Evolutionary conservation across 306 rosid genomes (phyloP).

Genomic region (Sesbania bispinosa): DNA sequence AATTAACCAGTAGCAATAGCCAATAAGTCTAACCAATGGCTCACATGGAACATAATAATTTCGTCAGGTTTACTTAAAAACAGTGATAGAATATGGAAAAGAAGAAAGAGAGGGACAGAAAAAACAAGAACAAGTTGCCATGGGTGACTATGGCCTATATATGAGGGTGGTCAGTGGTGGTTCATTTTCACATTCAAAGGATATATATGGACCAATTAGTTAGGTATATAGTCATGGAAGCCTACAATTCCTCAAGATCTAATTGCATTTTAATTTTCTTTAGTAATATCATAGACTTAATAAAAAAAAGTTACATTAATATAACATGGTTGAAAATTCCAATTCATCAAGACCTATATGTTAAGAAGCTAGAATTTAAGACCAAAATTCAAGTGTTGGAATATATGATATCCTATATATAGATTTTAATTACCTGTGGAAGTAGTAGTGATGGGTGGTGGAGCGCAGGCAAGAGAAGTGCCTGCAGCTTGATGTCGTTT

Average conservation of each 20-base stretch:
- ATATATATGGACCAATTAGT: conserved; percentile 30
- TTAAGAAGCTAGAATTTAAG: too few relatives aligned
- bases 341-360: too few relatives aligned
- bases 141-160: conserved; percentile 21
- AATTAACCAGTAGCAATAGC: background rate
- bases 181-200: conserved; percentile 41
- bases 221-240: conserved; percentile 22
- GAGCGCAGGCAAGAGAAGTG: conserved; percentile 50
- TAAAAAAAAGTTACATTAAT: too few relatives aligned
- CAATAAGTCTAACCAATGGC: background rate
- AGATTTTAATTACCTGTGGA: conserved; percentile 71
- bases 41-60: conserved; percentile 21
- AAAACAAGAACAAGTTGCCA: conserved; percentile 11
- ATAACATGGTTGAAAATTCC: background rate
- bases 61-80: conserved; percentile 62
- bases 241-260: conserved; percentile 16
- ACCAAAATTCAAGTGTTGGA: too few relatives aligned
- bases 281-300: too few relatives aligned
- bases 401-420: too few relatives aligned
- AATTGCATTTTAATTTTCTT: background rate
- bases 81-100: conserved; percentile 30
- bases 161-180: conserved; percentile 29
- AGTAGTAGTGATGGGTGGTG: conserved; percentile 39
- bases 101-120: conserved; percentile 13
- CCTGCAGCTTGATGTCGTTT: conserved; percentile 43